Percentiles rank a stretch among this genome's conserved stretches.
phyloP scores from a whole-genome alignment of 768 basidiomycete species.

The Mycena alexandri region DNA sequence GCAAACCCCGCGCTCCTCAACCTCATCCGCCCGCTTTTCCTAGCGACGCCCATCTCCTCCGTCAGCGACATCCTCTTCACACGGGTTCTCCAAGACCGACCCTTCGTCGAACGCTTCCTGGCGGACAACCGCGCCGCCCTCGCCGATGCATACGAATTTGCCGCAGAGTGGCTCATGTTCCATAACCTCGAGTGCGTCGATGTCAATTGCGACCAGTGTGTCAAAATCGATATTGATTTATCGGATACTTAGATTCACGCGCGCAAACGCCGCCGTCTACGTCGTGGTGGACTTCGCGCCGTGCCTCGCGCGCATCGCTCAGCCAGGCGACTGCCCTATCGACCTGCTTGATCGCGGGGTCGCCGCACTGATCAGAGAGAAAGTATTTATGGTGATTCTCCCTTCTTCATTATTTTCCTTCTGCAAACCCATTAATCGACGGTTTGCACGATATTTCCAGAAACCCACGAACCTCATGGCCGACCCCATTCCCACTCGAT shows the following conservation, averaged over 20 bases:
- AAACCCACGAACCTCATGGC: conserved; percentile 38
- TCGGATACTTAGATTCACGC: conserved; percentile 24
- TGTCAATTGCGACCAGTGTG: too few species aligned
- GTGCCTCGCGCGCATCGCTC: conserved; percentile 30
- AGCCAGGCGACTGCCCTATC: background rate
- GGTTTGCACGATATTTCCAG: background rate
- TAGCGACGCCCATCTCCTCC: conserved; percentile 41
- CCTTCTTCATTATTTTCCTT: background rate
- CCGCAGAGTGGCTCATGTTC: conserved; percentile 41
- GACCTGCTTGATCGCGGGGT: conserved; percentile 30
- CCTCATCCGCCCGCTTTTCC: conserved; percentile 37
- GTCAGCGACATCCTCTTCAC: conserved; percentile 42
- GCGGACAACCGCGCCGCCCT: conserved; percentile 35
- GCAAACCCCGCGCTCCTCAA: conserved; percentile 35
- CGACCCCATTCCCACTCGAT: conserved; percentile 33
- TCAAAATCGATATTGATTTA: too few species aligned
- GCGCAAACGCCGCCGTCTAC: conserved; percentile 34
- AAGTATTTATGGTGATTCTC: conserved; percentile 31
- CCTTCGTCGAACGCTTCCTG: conserved; percentile 38
- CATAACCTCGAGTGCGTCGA: conserved; percentile 34
- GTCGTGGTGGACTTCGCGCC: conserved; percentile 36
- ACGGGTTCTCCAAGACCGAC: conserved; percentile 41
- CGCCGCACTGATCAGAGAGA: conserved; percentile 24
- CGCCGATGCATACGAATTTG: conserved; percentile 41
- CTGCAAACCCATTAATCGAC: too few species aligned